Conservation (phyloP, 2,329 filamentous ascomycete species). For the Epichloe scottii region DNA sequence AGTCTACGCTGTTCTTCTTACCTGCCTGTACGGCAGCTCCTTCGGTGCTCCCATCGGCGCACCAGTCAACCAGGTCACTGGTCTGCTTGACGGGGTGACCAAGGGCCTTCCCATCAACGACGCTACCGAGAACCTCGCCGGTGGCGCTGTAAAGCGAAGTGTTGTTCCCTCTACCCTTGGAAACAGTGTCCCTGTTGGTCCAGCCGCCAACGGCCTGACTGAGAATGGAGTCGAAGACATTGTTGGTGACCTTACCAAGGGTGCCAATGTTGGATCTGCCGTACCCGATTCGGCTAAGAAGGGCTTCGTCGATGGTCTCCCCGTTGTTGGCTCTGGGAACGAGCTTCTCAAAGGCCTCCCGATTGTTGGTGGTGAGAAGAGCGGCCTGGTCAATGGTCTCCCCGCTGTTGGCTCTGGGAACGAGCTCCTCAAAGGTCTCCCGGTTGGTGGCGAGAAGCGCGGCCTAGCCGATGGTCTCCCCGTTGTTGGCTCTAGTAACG, state of each 20-base stretch:
- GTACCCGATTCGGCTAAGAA: neutral
- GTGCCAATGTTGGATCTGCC: neutral
- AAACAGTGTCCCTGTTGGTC: neutral
- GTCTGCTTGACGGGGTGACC: neutral
- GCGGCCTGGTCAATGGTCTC: too few relatives aligned
- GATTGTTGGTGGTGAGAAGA: too few relatives aligned
- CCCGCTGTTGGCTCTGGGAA: neutral
- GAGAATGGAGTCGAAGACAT: neutral
- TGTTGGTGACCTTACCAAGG: neutral
- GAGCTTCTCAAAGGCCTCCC: neutral
- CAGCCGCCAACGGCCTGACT: too few relatives aligned
- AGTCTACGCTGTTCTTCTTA: slow-evolving; percentile 1
- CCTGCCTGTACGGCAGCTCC: slow-evolving; percentile 4
- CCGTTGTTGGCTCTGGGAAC: neutral
- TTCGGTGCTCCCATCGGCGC: neutral
- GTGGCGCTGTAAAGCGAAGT: neutral
- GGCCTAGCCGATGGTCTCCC: neutral
- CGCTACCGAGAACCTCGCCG: neutral
- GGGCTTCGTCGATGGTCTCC: neutral
- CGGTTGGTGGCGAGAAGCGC: neutral
- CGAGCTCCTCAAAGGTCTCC: neutral
- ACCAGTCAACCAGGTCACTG: neutral
- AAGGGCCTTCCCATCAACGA: too few relatives aligned
- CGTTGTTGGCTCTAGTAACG: neutral
- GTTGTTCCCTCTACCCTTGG: neutral